Base-by-base conservation (phyloP, 2,329 filamentous ascomycete genomes). In the Thermoascus crustaceus region DNA sequence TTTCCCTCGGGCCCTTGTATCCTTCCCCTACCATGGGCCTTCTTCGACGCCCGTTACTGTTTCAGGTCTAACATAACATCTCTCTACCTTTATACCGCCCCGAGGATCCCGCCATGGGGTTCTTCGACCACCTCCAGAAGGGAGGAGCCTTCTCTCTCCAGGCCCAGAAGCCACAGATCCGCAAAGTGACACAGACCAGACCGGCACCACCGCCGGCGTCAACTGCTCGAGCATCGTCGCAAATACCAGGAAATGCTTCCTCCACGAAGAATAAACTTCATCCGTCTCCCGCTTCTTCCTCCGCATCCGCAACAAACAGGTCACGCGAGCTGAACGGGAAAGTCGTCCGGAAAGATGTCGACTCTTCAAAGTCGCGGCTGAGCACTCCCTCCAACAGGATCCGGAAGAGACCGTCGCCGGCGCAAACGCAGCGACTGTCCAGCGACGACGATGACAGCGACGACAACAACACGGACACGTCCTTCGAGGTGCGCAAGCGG, bases 51-150 rank as follows among this genome's bases (percentile, higher is more conserved):
- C n/a, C n/a, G n/a, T n/a, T n/a, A n/a, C n/a, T n/a, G n/a, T n/a
- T n/a, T n/a, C n/a, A n/a, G n/a, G n/a, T n/a, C n/a, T n/a, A n/a
- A n/a, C n/a, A n/a, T n/a, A n/a, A n/a, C n/a, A n/a, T n/a, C n/a
- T n/a, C n/a, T n/a, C n/a, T n/a, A n/a, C n/a, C n/a, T n/a, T n/a
- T n/a, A n/a, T n/a, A n/a, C n/a, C n/a, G n/a, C n/a, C n/a, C n/a
- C n/a, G n/a, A n/a, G n/a, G n/a, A 20, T 22, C 17, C 22, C 48
- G 41, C 42, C 39, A 66, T 65, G 62, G 60, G 61, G 32, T 64
- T 65, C 47, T 66, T 66, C 47, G 62, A 66, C 42, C 60, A 65
- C 42, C 54, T 66, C 40, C 61, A 65, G 39, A 64, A 64, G 51
- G 60, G 60, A 54, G 61, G 60, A 42, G 53, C 49, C 21, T 62